These are phyloP conservation scores for Arthrinium phaeospermum DNA, from an alignment of 2,329 filamentous ascomycete species.

Conservation along the genomic window DNA sequence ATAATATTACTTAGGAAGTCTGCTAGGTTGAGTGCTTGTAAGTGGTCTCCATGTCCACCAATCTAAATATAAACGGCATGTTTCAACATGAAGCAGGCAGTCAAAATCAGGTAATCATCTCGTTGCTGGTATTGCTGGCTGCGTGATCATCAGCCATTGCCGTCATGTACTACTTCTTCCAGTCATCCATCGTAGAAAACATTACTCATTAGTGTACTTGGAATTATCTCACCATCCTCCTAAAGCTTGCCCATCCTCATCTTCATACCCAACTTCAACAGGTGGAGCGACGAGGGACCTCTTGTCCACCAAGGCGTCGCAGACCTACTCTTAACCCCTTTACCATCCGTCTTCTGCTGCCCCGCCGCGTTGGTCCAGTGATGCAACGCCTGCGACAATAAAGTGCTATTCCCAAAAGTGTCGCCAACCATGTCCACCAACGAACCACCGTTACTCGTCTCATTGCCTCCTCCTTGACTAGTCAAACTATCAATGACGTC, in stretches of 20 bases:
- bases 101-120: no score
- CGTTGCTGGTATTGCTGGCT: no score
- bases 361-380: conserved; percentile 37
- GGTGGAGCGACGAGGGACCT: not conserved
- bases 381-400: conserved; percentile 43
- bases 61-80: no score
- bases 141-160: no score
- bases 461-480: not conserved
- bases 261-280: conserved; percentile 6
- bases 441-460: conserved; percentile 27
- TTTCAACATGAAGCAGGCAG: no score
- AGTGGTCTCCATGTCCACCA: no score
- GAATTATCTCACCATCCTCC: not conserved
- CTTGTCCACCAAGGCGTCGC: conserved; percentile 13
- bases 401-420: conserved; percentile 46
- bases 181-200: not conserved
- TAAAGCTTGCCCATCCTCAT: conserved; percentile 8
- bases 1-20: no score
- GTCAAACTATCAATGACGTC: conserved; percentile 38
- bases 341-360: not conserved
- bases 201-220: not conserved
- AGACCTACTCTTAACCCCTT: not conserved
- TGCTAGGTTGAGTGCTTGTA: no score
- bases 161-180: no score
- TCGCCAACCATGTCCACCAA: conserved; percentile 43